Evolutionary conservation across 2,329 filamentous ascomycete genomes (phyloP).

Genomic region (Lasiodiplodia gonubiensis): DNA sequence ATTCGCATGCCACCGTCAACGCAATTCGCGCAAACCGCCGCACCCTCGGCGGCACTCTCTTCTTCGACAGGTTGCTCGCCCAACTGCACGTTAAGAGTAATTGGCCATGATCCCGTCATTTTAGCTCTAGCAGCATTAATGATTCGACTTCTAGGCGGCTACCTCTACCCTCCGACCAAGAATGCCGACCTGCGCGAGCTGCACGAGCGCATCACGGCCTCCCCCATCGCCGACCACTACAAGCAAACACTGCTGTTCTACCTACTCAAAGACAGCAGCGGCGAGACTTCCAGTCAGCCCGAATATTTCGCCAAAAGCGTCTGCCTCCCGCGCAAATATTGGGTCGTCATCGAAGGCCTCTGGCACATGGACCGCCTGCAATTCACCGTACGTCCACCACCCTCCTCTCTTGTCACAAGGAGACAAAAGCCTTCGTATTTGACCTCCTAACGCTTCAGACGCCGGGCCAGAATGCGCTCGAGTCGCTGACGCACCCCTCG

Average conservation of each 20-base stretch:
- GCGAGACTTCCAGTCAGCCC: slow-evolving; percentile 55
- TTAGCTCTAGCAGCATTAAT: background rate
- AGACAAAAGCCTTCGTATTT: background rate
- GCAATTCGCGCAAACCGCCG: slow-evolving; percentile 72
- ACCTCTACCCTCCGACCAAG: slow-evolving; percentile 75
- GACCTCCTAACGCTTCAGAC: slow-evolving; percentile 15
- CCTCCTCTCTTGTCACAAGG: slow-evolving; percentile 40
- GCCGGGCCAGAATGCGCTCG: slow-evolving; percentile 59
- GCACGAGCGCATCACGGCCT: slow-evolving; percentile 71
- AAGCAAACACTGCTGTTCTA: slow-evolving; percentile 87
- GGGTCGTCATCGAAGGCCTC: slow-evolving; percentile 79
- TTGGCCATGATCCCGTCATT: background rate
- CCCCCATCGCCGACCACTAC: slow-evolving; percentile 71
- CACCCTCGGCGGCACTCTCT: slow-evolving; percentile 71
- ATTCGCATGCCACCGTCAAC: slow-evolving; percentile 58
- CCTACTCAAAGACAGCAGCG: slow-evolving; percentile 72
- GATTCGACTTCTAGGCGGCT: slow-evolving; percentile 53
- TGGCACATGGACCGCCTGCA: slow-evolving; percentile 79
- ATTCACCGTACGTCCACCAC: slow-evolving; percentile 55
- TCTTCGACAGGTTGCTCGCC: slow-evolving; percentile 78
- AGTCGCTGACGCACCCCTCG: slow-evolving; percentile 79
- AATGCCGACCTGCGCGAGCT: slow-evolving; percentile 71
- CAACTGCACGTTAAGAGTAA: slow-evolving; percentile 74
- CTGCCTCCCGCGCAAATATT: slow-evolving; percentile 76
- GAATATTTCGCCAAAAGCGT: slow-evolving; percentile 65